Percentiles rank a stretch among this genome's conserved stretches.
Evolutionary conservation across 148 eudicot genomes (phyloP).

Genomic region (Cornus controversa): DNA sequence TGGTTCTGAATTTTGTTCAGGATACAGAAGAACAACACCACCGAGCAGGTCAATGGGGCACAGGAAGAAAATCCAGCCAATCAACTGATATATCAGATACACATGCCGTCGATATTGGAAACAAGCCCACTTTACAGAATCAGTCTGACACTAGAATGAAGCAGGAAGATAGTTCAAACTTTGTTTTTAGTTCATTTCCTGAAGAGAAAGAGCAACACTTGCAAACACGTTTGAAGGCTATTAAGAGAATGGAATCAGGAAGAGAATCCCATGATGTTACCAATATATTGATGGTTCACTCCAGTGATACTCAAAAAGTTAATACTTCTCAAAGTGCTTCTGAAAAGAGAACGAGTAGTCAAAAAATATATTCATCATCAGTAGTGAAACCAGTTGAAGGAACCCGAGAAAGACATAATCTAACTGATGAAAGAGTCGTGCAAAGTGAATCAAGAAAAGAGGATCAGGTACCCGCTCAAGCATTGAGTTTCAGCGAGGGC

Average conservation of each 20-base stretch:
- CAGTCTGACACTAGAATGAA: conserved; percentile 34
- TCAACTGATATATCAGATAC: conserved; percentile 23
- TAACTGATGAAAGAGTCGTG: conserved; percentile 27
- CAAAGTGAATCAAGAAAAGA: conserved; percentile 26
- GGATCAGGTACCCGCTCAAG: conserved; percentile 21
- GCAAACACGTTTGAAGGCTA: conserved; percentile 17
- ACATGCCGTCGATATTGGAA: conserved; percentile 22
- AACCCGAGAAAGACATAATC: conserved; percentile 23
- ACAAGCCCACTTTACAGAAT: conserved; percentile 22
- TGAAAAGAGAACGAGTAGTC: conserved; percentile 27
- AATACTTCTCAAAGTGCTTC: conserved; percentile 17
- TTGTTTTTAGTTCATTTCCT: conserved; percentile 20
- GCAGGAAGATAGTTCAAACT: conserved; percentile 29
- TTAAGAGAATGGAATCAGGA: conserved; percentile 27
- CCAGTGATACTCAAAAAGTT: conserved; percentile 15
- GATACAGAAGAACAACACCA: conserved; percentile 24
- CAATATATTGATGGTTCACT: conserved; percentile 17
- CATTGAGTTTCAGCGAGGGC: conserved; percentile 20
- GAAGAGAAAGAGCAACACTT: conserved; percentile 24
- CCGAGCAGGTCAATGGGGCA: conserved; percentile 28
- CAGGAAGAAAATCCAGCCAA: conserved; percentile 26
- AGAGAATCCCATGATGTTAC: conserved; percentile 25
- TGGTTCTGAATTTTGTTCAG: conserved; percentile 19
- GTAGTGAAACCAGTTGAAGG: conserved; percentile 37
- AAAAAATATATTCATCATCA: conserved; percentile 33